Evolutionary conservation across 179 eudicot species (phyloP).

Genomic region (Gypsophila paniculata): DNA sequence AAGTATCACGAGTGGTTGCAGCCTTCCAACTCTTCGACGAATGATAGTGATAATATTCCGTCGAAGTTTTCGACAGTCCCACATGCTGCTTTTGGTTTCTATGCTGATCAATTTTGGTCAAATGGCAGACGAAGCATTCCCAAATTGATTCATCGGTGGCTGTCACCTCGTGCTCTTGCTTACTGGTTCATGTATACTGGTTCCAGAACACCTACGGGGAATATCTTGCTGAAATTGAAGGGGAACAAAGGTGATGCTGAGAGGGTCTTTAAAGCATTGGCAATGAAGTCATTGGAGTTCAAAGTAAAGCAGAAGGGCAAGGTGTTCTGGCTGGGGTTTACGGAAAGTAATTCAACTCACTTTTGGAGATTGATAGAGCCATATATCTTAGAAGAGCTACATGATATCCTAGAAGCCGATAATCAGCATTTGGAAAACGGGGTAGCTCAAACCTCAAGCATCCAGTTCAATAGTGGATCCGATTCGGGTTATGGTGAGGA

Average conservation of each 20-base stretch:
- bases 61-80: constrained; percentile 51
- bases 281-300: constrained; percentile 54
- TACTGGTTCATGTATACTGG: constrained; percentile 93
- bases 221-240: constrained; percentile 67
- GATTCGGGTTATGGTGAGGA: constrained; percentile 27
- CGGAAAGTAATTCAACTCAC: constrained; percentile 55
- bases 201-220: constrained; percentile 69
- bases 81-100: constrained; percentile 63
- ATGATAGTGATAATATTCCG: constrained; percentile 46
- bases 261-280: constrained; percentile 56
- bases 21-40: constrained; percentile 28
- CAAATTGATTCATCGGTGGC: constrained; percentile 76
- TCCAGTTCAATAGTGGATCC: constrained; percentile 27
- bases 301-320: constrained; percentile 63
- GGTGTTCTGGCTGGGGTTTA: constrained; percentile 82
- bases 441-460: constrained; percentile 18
- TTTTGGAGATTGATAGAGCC: constrained; percentile 68
- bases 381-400: constrained; percentile 53
- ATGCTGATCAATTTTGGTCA: constrained; percentile 77
- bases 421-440: constrained; percentile 24
- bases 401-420: constrained; percentile 36
- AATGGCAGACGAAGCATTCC: constrained; percentile 61
- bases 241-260: constrained; percentile 57
- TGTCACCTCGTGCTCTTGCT: constrained; percentile 82
- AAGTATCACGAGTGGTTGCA: constrained; percentile 82